Conservation (phyloP, 2,329 filamentous ascomycete species). For the Allantophomopsis cytisporea region DNA sequence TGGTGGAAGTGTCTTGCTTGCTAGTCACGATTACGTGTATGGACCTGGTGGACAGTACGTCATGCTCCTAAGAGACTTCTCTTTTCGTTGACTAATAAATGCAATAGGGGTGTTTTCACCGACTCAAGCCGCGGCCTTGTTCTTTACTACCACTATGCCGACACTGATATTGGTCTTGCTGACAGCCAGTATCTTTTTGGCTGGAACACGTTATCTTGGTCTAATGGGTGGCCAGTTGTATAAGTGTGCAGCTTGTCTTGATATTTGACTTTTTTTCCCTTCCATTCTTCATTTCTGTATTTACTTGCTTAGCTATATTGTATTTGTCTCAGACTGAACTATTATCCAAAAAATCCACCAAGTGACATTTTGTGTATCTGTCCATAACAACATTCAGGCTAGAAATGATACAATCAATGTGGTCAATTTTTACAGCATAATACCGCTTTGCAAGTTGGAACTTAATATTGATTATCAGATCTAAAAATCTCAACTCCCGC, state of each 20-base stretch:
- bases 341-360: too few relatives aligned
- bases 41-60: slow-evolving; percentile 45
- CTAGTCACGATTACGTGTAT: slow-evolving; percentile 45
- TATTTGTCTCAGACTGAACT: too few relatives aligned
- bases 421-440: too few relatives aligned
- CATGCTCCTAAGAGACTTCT: background rate
- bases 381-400: too few relatives aligned
- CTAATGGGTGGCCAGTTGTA: slow-evolving; percentile 28
- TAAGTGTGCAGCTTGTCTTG: slow-evolving; percentile 5
- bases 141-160: slow-evolving; percentile 49
- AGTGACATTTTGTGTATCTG: too few relatives aligned
- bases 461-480: too few relatives aligned
- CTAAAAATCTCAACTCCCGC: too few relatives aligned
- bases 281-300: too few relatives aligned
- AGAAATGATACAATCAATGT: too few relatives aligned
- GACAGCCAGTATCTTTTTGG: slow-evolving; percentile 32
- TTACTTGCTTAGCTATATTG: too few relatives aligned
- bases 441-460: too few relatives aligned
- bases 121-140: slow-evolving; percentile 35
- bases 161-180: slow-evolving; percentile 35
- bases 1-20: slow-evolving; percentile 47
- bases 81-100: slow-evolving; percentile 3
- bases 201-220: slow-evolving; percentile 29
- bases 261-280: too few relatives aligned
- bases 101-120: slow-evolving; percentile 34